Conservation (phyloP, 1,139 yeast genomes). For the Blastobotrys persicus region DNA sequence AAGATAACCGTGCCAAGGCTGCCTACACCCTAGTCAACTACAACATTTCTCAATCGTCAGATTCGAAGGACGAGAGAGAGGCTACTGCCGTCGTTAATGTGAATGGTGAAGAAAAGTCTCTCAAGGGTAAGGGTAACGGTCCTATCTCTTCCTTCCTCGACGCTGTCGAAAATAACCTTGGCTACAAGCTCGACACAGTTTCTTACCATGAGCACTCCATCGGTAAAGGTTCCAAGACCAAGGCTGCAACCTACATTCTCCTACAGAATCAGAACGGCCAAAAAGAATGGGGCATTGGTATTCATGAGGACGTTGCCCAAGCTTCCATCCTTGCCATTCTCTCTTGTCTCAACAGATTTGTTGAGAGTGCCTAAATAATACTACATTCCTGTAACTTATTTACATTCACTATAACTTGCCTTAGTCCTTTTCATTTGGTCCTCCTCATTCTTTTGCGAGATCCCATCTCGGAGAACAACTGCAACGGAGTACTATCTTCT, state of each 20-base stretch:
- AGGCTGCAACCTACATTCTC: constrained; percentile 89
- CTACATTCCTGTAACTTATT: neutral
- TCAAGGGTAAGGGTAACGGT: constrained; percentile 85
- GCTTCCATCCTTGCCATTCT: constrained; percentile 82
- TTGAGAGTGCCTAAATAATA: constrained; percentile 12
- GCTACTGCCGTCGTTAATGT: constrained; percentile 48
- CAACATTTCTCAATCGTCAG: constrained; percentile 31
- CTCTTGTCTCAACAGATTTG: constrained; percentile 57
- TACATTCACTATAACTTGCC: neutral
- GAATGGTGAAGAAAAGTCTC: constrained; percentile 45
- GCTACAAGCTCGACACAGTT: constrained; percentile 65
- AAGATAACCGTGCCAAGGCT: constrained; percentile 36
- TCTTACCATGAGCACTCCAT: constrained; percentile 90
- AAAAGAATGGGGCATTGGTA: constrained; percentile 89
- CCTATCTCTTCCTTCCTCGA: constrained; percentile 88
- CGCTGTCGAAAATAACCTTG: constrained; percentile 63
- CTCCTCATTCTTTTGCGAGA: too few relatives aligned
- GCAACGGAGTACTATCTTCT: too few relatives aligned
- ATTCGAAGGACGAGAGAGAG: constrained; percentile 45
- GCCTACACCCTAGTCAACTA: constrained; percentile 35
- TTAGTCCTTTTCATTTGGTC: neutral
- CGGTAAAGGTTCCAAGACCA: constrained; percentile 79
- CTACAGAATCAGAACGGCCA: constrained; percentile 44
- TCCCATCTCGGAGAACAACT: too few relatives aligned
- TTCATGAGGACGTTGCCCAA: constrained; percentile 87